Evolutionary conservation across 306 rosid species (phyloP), one percentile per base, ranked within the genome.

Genomic region (Sechiopsis laciniata): DNA sequence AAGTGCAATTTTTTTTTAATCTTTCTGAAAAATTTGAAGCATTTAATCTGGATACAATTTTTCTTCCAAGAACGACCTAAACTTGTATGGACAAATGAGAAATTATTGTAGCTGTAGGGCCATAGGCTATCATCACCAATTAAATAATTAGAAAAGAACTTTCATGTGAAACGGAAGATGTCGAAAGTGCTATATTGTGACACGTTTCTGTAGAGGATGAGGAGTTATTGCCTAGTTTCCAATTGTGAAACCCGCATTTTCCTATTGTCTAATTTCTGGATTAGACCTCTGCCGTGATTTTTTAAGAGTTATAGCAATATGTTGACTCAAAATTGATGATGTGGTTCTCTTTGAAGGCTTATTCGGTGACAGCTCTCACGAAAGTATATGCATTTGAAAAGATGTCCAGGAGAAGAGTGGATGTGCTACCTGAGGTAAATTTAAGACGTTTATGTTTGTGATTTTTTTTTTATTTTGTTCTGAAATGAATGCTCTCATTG

Each of bases 311-410:
- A 57, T 3, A 11, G 48, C 17, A 69, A 69, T 32, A 16, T 62
- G 14, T 40, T 32, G 68, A 16, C 68, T 62, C 68, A 2, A 0
- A 3, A 62, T 14, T 62, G 13, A 62, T 62, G 48, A 6, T 52
- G 74, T 51, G 75, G 76, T 76, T 51, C 74, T 51, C 46, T 84
- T 71, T 81, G 85, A 78, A 92, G 98, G 98, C 86, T 61, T 92
- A 90, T 87, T 91, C 96, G 11, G 81, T 92, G 74, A 85, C 98
- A 75, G 98, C 98, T 10, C 53, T 90, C 80, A 85, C 85, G 90
- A 92, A 92, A 81, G 82, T 83, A 63, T 92, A 88, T 81, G 93
- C 96, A 10, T 90, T 90, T 82, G 96, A 92, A 82, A 84, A 87
- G 68, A 82, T 89, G 71, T 82, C 96, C 70, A 82, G 90, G 67